These are phyloP conservation scores for Clonostachys byssicola DNA, from an alignment of 2,329 filamentous ascomycete species.

Conservation along the genomic window DNA sequence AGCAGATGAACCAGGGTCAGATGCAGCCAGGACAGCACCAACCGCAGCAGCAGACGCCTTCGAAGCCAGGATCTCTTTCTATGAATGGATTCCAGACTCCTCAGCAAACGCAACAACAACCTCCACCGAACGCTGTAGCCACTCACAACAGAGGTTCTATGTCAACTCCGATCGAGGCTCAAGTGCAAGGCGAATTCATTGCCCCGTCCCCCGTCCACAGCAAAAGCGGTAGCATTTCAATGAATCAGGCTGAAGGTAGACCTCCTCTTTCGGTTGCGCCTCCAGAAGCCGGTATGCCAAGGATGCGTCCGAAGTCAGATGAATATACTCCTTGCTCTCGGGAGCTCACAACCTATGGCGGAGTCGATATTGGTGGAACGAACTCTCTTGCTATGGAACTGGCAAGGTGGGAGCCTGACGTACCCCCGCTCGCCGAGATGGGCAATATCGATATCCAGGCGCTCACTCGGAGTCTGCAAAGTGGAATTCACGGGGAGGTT, in stretches of 20 bases:
- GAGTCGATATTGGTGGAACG: constrained; percentile 57
- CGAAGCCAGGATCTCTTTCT: constrained; percentile 25
- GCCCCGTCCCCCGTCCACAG: constrained; percentile 27
- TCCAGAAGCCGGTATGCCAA: constrained; percentile 27
- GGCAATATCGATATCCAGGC: constrained; percentile 89
- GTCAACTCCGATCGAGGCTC: no score
- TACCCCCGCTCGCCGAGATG: constrained; percentile 72
- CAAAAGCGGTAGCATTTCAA: constrained; percentile 34
- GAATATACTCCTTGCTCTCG: constrained; percentile 53
- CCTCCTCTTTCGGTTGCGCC: constrained; percentile 23
- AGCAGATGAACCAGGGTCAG: constrained; percentile 3
- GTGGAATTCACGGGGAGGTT: constrained; percentile 86
- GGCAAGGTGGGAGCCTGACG: constrained; percentile 64
- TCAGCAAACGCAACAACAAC: constrained; percentile 26
- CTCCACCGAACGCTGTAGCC: constrained; percentile 1
- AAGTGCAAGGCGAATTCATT: constrained; percentile 22
- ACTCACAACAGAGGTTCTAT: no score
- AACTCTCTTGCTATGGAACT: constrained; percentile 64
- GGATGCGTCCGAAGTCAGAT: constrained; percentile 32
- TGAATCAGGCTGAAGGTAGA: constrained; percentile 5
- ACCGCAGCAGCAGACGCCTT: constrained; percentile 34
- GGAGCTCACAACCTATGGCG: constrained; percentile 60
- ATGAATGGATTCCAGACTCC: constrained; percentile 23
- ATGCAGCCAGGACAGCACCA: constrained; percentile 27
- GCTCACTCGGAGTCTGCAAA: constrained; percentile 83